phyloP scores from a whole-genome alignment of 331 rosid species.

The Rosa hybrid region DNA sequence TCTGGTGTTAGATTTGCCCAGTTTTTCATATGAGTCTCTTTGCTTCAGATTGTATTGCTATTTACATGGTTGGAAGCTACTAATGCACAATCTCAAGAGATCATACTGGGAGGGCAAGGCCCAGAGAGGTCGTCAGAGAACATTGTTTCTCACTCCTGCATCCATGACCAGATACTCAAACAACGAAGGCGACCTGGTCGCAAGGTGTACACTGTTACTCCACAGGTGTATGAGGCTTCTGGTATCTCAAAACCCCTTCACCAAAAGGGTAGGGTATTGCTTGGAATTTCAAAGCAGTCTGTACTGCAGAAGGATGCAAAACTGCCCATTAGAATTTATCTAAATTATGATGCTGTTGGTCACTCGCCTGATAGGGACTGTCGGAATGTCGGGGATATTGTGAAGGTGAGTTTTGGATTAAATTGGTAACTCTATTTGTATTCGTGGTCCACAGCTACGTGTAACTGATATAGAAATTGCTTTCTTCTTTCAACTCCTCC shows the following conservation, averaged over 20 bases:
- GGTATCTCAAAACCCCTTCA: constrained; percentile 48
- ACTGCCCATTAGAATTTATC: constrained; percentile 86
- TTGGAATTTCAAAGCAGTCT: constrained; percentile 47
- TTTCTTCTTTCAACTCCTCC: constrained; percentile 16
- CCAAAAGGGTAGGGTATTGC: constrained; percentile 76
- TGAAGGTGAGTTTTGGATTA: constrained; percentile 63
- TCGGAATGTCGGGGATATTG: constrained; percentile 70
- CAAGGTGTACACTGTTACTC: constrained; percentile 83
- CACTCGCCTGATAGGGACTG: constrained; percentile 96
- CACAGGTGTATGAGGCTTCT: constrained; percentile 70
- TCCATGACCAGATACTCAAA: constrained; percentile 92
- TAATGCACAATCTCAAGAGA: constrained; percentile 45
- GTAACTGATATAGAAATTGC: constrained; percentile 19
- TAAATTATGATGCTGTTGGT: constrained; percentile 97
- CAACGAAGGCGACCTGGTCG: constrained; percentile 87
- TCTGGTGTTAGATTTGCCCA: constrained; percentile 5
- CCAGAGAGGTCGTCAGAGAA: constrained; percentile 44
- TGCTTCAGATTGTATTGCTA: constrained; percentile 67
- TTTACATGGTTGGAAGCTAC: constrained; percentile 54
- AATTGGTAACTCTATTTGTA: constrained; percentile 3
- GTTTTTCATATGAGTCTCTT: constrained; percentile 11
- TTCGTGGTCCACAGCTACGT: not conserved
- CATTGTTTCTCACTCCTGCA: constrained; percentile 85
- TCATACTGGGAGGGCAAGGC: constrained; percentile 42
- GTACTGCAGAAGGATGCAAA: constrained; percentile 56